Conservation (phyloP, 1,139 yeast genomes). For the Scheffersomyces segobiensis region DNA sequence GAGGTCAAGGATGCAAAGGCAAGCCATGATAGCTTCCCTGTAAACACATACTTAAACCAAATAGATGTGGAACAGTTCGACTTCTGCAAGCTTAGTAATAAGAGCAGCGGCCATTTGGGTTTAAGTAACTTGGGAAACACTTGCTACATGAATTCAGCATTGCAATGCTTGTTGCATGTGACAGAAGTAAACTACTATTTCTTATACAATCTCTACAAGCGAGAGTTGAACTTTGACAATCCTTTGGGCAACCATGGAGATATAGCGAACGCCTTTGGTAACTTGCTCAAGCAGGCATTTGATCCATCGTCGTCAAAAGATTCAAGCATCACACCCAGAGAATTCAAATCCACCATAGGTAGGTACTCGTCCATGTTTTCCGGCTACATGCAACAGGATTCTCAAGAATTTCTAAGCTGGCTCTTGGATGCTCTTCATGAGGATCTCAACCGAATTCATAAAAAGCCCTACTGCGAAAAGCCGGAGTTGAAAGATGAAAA, state of each 20-base stretch:
- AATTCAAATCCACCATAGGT: conserved; percentile 79
- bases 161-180: conserved; percentile 85
- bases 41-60: conserved; percentile 26
- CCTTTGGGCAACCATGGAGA: conserved; percentile 86
- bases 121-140: conserved; percentile 86
- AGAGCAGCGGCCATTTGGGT: conserved; percentile 51
- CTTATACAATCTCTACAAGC: conserved; percentile 55
- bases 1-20: conserved; percentile 28
- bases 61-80: conserved; percentile 19
- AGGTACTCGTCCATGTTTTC: conserved; percentile 78
- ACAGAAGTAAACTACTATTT: conserved; percentile 84
- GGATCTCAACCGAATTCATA: conserved; percentile 77
- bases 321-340: conserved; percentile 56
- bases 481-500: conserved; percentile 75
- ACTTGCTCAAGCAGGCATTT: conserved; percentile 61
- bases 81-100: conserved; percentile 10
- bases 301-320: conserved; percentile 23
- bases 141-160: conserved; percentile 95
- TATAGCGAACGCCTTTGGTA: conserved; percentile 74
- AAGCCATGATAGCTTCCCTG: conserved; percentile 21
- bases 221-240: conserved; percentile 71
- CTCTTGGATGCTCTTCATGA: conserved; percentile 90
- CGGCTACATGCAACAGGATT: conserved; percentile 91
- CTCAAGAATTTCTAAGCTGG: conserved; percentile 92
- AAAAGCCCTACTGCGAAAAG: conserved; percentile 86